phyloP scores from a whole-genome alignment of 768 basidiomycete species.

The Hypsizygus marmoreus region DNA sequence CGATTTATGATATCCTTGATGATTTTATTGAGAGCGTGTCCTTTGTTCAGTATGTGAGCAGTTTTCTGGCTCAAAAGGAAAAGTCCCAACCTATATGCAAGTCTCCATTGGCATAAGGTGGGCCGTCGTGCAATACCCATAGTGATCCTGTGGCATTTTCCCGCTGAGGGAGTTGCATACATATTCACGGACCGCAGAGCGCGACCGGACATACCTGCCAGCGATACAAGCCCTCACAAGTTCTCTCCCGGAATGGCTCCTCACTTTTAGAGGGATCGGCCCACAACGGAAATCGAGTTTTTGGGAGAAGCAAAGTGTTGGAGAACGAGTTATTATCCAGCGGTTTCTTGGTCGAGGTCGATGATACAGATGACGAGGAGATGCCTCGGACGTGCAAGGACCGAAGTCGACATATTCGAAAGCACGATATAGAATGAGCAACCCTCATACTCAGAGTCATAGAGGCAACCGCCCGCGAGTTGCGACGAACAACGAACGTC shows the following conservation, averaged over 20 bases:
- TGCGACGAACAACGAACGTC: too few species aligned
- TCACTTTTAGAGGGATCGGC: conserved; percentile 67
- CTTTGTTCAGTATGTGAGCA: conserved; percentile 37
- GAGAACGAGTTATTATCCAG: conserved; percentile 44
- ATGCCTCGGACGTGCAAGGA: conserved; percentile 9
- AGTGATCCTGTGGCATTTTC: conserved; percentile 63
- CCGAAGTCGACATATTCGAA: too few species aligned
- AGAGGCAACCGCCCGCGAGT: too few species aligned
- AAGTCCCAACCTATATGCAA: conserved; percentile 88
- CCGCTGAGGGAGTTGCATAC: conserved; percentile 42
- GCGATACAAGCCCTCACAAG: conserved; percentile 73
- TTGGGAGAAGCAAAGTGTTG: conserved; percentile 76
- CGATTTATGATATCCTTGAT: conserved; percentile 95
- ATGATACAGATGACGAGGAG: conserved; percentile 6
- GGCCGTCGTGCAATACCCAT: conserved; percentile 93
- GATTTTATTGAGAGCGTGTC: conserved; percentile 95
- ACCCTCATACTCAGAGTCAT: too few species aligned
- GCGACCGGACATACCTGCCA: conserved; percentile 62
- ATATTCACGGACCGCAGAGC: neutral
- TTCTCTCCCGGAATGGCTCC: conserved; percentile 54
- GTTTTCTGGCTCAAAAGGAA: neutral
- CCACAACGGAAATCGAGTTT: conserved; percentile 78
- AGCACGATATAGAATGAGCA: too few species aligned
- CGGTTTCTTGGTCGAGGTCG: conserved; percentile 2
- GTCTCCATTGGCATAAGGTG: conserved; percentile 96